Conservation (phyloP, 306 rosid species). For the Medicago truncatula region DNA sequence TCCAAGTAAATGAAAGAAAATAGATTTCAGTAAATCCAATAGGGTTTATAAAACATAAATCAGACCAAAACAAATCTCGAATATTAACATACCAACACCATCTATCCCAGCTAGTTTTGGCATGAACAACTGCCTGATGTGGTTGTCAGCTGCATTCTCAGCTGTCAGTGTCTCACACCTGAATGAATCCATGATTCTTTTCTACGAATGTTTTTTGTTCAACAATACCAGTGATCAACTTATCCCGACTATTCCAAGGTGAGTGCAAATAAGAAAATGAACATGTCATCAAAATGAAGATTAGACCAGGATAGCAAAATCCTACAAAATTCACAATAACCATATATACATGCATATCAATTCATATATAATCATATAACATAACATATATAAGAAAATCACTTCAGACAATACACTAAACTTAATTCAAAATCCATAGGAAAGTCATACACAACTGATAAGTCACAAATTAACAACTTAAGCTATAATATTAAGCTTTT, state of each 20-base stretch:
- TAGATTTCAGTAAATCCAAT: not conserved
- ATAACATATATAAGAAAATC: not conserved
- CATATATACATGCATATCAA: not conserved
- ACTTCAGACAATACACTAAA: not conserved
- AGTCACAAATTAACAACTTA: not conserved
- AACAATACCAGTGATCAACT: conserved; percentile 72
- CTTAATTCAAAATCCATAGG: not conserved
- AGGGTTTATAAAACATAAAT: no score
- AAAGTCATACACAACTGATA: not conserved
- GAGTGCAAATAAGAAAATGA: not conserved
- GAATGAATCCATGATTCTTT: conserved; percentile 62
- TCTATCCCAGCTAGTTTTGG: conserved; percentile 88
- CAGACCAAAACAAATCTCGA: no score
- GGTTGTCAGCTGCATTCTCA: conserved; percentile 88
- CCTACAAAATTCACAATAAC: not conserved
- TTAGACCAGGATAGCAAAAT: not conserved
- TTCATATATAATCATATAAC: no score
- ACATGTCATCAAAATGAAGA: conserved; percentile 17
- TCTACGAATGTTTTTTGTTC: conserved; percentile 67
- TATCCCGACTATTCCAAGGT: conserved; percentile 75
- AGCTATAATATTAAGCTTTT: not conserved
- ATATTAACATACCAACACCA: conserved; percentile 49
- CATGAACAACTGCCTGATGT: conserved; percentile 71
- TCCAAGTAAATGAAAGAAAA: no score
- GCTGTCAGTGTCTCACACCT: conserved; percentile 70